Percentiles rank a stretch among this genome's conserved stretches.
Conservation (phyloP, 176 grass and related monocot genomes). For the Musa troglodytarum region DNA sequence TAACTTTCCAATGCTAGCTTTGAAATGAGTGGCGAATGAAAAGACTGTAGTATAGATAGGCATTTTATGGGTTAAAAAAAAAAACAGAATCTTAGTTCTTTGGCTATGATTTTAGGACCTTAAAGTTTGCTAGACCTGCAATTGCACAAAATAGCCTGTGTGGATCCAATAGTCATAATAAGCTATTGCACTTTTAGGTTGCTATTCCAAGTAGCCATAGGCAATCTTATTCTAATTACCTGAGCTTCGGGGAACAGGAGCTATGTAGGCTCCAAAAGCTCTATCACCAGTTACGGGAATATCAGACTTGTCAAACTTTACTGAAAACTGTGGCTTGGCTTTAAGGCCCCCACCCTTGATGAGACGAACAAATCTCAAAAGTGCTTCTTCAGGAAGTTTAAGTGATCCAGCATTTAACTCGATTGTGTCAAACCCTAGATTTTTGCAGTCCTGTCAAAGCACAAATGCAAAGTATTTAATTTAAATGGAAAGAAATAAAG, state of each 20-base stretch:
- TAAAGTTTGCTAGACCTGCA: too few relatives aligned
- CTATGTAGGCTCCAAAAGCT: slow-evolving; percentile 66
- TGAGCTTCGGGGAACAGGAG: slow-evolving; percentile 43
- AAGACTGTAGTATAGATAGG: not conserved
- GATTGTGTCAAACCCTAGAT: slow-evolving; percentile 79
- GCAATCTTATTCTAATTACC: slow-evolving; percentile 26
- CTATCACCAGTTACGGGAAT: slow-evolving; percentile 54
- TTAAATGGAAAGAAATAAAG: not conserved
- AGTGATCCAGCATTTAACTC: slow-evolving; percentile 81
- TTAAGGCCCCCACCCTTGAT: slow-evolving; percentile 55
- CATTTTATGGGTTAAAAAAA: not conserved
- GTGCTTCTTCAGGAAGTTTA: slow-evolving; percentile 71
- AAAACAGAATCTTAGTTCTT: too few relatives aligned
- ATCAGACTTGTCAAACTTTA: slow-evolving; percentile 84
- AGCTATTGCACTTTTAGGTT: not conserved
- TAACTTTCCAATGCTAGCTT: not conserved
- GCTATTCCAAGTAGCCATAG: not conserved
- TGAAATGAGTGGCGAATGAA: not conserved
- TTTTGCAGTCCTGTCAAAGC: slow-evolving; percentile 63
- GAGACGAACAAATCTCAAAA: slow-evolving; percentile 65
- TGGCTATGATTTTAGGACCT: too few relatives aligned
- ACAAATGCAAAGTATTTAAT: not conserved
- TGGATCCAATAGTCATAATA: not conserved
- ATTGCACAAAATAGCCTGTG: not conserved
- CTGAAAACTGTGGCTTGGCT: slow-evolving; percentile 58